A percentile compares a stretch with the other conserved stretches of the same genome.
phyloP scores from a whole-genome alignment of 495 filamentous ascomycete species.

The Platismatia glauca region DNA sequence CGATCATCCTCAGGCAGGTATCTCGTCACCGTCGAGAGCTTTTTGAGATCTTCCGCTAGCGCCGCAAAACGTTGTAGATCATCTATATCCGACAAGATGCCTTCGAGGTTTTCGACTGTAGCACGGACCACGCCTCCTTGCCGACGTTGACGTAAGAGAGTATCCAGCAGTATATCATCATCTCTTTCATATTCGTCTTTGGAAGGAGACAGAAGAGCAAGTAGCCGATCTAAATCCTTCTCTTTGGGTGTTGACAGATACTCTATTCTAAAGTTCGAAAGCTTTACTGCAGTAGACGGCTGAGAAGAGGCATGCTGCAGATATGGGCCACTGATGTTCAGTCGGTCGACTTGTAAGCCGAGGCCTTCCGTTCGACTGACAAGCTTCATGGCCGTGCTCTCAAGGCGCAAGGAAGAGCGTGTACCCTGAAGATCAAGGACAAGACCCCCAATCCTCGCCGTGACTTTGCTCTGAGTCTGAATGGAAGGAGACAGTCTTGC shows the following conservation, averaged over 20 bases:
- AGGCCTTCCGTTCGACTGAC: slow-evolving; percentile 61
- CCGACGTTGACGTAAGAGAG: slow-evolving; percentile 75
- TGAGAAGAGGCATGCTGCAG: slow-evolving; percentile 39
- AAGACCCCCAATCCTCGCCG: slow-evolving; percentile 68
- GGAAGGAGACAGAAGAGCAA: slow-evolving; percentile 83
- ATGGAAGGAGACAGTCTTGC: slow-evolving; percentile 28
- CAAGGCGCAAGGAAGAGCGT: slow-evolving; percentile 61
- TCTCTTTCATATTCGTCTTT: slow-evolving; percentile 85
- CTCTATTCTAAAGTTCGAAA: slow-evolving; percentile 62
- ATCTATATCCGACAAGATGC: slow-evolving; percentile 47
- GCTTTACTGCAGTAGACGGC: slow-evolving; percentile 42
- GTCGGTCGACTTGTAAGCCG: slow-evolving; percentile 63
- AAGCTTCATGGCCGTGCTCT: slow-evolving; percentile 71
- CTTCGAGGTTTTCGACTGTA: slow-evolving; percentile 51
- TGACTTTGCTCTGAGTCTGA: slow-evolving; percentile 51
- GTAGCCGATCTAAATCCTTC: slow-evolving; percentile 67
- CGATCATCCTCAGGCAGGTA: slow-evolving; percentile 94
- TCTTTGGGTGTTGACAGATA: slow-evolving; percentile 66
- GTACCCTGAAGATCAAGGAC: slow-evolving; percentile 64
- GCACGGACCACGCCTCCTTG: slow-evolving; percentile 80
- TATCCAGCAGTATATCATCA: slow-evolving; percentile 93
- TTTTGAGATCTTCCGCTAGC: slow-evolving; percentile 67
- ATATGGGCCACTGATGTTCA: slow-evolving; percentile 63
- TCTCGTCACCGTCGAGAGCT: slow-evolving; percentile 79
- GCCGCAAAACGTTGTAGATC: slow-evolving; percentile 55